phyloP scores from a whole-genome alignment of 495 filamentous ascomycete genomes.

The Platismatia glauca region DNA sequence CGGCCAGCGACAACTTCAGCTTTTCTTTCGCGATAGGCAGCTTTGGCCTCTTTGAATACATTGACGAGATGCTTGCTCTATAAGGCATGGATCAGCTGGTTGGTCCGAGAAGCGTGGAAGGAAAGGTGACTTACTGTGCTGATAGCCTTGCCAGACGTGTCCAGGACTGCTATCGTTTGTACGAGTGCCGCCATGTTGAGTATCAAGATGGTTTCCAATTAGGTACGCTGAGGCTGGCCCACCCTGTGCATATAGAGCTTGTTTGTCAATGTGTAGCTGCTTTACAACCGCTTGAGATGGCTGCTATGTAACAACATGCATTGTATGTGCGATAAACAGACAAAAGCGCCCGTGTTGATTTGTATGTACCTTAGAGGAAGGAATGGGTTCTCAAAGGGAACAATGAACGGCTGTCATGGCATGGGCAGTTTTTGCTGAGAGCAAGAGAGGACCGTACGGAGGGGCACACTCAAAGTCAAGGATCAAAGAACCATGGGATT shows the following conservation, averaged over 20 bases:
- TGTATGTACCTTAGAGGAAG: background rate
- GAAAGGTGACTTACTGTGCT: slow-evolving; percentile 59
- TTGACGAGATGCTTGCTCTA: slow-evolving; percentile 82
- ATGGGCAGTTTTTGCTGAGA: background rate
- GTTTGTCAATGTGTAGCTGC: background rate
- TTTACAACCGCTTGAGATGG: background rate
- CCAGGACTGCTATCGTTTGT: slow-evolving; percentile 80
- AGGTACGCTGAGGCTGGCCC: too few species aligned
- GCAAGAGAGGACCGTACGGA: background rate
- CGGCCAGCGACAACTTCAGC: slow-evolving; percentile 63
- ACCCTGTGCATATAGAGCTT: background rate
- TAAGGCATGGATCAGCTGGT: slow-evolving; percentile 24
- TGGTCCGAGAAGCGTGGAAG: slow-evolving; percentile 1
- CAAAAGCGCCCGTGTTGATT: background rate
- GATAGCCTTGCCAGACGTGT: slow-evolving; percentile 86
- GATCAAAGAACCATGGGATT: background rate
- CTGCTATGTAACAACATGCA: background rate
- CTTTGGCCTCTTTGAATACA: slow-evolving; percentile 81
- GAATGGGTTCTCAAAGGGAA: background rate
- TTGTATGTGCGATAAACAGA: too few species aligned
- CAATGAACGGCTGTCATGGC: background rate
- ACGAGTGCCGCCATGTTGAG: slow-evolving; percentile 37
- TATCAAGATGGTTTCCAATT: background rate
- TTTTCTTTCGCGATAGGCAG: slow-evolving; percentile 75
- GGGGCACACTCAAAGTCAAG: background rate